Percentiles rank a stretch among this genome's conserved stretches.
Conservation (phyloP, 495 filamentous ascomycete species). For the Penicillium angulare region DNA sequence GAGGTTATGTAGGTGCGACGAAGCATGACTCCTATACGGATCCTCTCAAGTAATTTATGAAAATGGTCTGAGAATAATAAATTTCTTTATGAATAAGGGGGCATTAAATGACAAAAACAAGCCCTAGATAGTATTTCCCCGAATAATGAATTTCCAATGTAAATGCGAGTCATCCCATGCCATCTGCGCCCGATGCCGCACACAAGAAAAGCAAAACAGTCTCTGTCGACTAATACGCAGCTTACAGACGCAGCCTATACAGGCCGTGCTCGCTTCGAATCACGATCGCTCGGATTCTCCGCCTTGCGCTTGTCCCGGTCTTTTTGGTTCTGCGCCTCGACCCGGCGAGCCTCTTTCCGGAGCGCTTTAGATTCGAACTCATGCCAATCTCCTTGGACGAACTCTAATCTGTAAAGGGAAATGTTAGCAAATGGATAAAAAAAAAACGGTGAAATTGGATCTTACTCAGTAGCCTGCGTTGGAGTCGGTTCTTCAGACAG, state of each 20-base stretch:
- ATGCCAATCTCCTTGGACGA: conserved; percentile 95
- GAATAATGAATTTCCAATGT: conserved; percentile 3
- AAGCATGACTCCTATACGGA: too few species aligned
- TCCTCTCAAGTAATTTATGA: too few species aligned
- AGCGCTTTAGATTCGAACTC: conserved; percentile 98
- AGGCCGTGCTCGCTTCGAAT: conserved; percentile 35
- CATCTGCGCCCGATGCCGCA: background rate
- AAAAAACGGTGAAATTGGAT: conserved; percentile 15
- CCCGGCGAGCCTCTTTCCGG: conserved; percentile 73
- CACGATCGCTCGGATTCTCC: conserved; percentile 33
- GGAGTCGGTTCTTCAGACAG: conserved; percentile 74
- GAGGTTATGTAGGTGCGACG: too few species aligned
- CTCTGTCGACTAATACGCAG: conserved; percentile 9
- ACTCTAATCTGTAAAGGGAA: conserved; percentile 59
- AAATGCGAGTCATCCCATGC: conserved; percentile 22
- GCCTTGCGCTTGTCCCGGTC: conserved; percentile 54
- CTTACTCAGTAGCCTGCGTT: conserved; percentile 80
- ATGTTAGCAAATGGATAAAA: conserved; percentile 11
- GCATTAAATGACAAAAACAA: conserved; percentile 22
- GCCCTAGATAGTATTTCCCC: conserved; percentile 10
- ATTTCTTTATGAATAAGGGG: too few species aligned
- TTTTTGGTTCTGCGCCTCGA: conserved; percentile 51
- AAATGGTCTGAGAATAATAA: too few species aligned
- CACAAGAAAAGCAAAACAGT: background rate
- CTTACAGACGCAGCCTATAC: too few species aligned